Evolutionary conservation across 2,329 filamentous ascomycete genomes (phyloP).

Genomic region (Aspergillus sp.): DNA sequence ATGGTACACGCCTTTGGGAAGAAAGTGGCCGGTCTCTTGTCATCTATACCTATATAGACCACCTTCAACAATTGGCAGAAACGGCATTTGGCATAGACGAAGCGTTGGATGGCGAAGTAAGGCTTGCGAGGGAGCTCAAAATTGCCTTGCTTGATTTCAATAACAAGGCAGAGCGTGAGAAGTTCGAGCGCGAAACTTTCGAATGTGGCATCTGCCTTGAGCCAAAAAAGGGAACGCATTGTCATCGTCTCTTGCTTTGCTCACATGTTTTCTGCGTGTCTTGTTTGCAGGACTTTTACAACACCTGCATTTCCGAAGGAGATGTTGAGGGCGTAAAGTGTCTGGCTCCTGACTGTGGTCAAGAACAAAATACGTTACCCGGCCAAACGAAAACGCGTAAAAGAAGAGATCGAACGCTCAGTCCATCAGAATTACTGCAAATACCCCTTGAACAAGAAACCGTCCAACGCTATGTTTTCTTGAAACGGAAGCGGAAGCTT

Average conservation of each 20-base stretch:
- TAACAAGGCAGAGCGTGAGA: conserved; percentile 67
- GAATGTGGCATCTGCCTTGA: conserved; percentile 88
- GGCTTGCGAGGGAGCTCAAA: conserved; percentile 55
- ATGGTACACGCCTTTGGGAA: conserved; percentile 57
- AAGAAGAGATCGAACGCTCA: conserved; percentile 68
- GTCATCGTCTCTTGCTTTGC: conserved; percentile 80
- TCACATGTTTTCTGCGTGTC: conserved; percentile 85
- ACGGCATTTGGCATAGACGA: conserved; percentile 52
- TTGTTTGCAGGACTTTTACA: conserved; percentile 91
- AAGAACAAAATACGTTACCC: conserved; percentile 48
- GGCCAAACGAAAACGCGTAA: conserved; percentile 45
- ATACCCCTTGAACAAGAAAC: conserved; percentile 69
- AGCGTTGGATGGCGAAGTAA: conserved; percentile 42
- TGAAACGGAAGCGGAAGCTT: conserved; percentile 90
- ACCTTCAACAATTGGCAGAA: conserved; percentile 59
- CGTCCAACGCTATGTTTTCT: conserved; percentile 80
- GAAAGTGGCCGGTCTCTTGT: conserved; percentile 59
- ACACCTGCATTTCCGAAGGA: conserved; percentile 80
- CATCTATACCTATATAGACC: conserved; percentile 61
- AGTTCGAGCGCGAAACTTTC: conserved; percentile 82
- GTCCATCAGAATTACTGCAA: conserved; percentile 78
- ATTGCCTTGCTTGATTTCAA: conserved; percentile 77
- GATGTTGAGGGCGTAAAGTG: conserved; percentile 79
- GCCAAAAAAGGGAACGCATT: conserved; percentile 81
- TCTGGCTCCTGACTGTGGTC: conserved; percentile 74